Base-by-base conservation (phyloP, 345 rosid species). In the Rhodomyrtus tomentosa region DNA sequence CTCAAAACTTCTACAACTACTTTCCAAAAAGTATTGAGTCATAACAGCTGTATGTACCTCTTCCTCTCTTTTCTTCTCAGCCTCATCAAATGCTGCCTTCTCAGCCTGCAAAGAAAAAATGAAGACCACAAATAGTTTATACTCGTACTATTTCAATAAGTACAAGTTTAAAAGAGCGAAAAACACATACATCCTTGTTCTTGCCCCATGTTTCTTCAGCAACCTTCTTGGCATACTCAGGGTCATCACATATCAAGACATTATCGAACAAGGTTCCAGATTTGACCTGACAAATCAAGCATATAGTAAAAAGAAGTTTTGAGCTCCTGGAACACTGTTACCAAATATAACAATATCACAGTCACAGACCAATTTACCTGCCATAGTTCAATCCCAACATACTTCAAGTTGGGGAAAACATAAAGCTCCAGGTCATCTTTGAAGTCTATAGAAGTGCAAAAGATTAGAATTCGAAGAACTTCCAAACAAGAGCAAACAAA, bases 361-460 rank as follows among this genome's bases (percentile, higher is more conserved):
- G 72, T 86, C 80, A 85, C 88, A 36, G 79, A 22, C 6, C 6
- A 68, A 68, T 36, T 36, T 91, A 96, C 98, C 99, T 98, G 99
- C 99, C 99, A 98, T 91, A 98, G 86, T 82, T 98, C 99, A 85
- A 98, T 86, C 45, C 99, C 99, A 54, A 96, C 99, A 89, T 98
- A 93, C 90, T 95, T 96, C 96, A 98, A 87, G 24, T 88, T 92
- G 85, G 99, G 99, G 92, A 83, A 96, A 38, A 97, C 98, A 72
- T 97, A 96, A 16, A 96, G 87, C 21, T 97, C 98, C 20, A 96
- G 93, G 84, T 96, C 98, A 89, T 97, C 99, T 94, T 95, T 97
- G 93, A 95, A 97, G 32, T 97, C 99, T 97, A 92, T 68, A 68
- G 20, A 87, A 88, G 56, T 55, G 92, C 88, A 36, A 90, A 90